These are phyloP conservation scores for Kazachstania psychrophila DNA, from an alignment of 805 yeast genomes.

Conservation along the genomic window DNA sequence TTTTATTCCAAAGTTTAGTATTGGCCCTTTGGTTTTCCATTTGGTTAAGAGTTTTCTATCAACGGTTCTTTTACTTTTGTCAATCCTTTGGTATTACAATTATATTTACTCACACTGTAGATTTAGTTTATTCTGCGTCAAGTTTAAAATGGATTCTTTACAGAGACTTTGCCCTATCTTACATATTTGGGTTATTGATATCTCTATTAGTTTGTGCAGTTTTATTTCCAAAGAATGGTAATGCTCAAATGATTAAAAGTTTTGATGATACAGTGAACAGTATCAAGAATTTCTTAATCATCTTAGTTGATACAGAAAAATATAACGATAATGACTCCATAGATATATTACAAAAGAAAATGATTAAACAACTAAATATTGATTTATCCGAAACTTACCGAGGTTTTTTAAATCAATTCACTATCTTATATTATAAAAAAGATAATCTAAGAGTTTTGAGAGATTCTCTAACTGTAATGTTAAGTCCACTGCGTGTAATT, in stretches of 20 bases:
- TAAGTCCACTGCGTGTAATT: constrained; percentile 35
- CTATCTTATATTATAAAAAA: constrained; percentile 30
- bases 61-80: constrained; percentile 33
- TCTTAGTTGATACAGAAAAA: constrained; percentile 13
- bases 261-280: constrained; percentile 19
- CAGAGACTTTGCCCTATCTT: constrained; percentile 39
- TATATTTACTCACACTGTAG: constrained; percentile 30
- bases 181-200: constrained; percentile 35
- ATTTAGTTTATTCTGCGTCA: constrained; percentile 11
- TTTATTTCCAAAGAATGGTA: constrained; percentile 37
- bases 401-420: constrained; percentile 35
- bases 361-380: constrained; percentile 28
- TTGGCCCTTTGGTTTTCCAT: constrained; percentile 32
- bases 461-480: constrained; percentile 35
- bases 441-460: constrained; percentile 31
- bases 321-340: constrained; percentile 13
- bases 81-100: constrained; percentile 31
- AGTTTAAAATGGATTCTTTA: constrained; percentile 28
- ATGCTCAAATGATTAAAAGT: constrained; percentile 24
- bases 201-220: constrained; percentile 30
- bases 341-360: constrained; percentile 19
- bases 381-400: constrained; percentile 35
- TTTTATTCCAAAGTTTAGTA: constrained; percentile 35
- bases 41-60: constrained; percentile 36
- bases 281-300: constrained; percentile 21